Base-by-base conservation (phyloP, 352 stramenopile species). In the Blastocystis sp. region DNA sequence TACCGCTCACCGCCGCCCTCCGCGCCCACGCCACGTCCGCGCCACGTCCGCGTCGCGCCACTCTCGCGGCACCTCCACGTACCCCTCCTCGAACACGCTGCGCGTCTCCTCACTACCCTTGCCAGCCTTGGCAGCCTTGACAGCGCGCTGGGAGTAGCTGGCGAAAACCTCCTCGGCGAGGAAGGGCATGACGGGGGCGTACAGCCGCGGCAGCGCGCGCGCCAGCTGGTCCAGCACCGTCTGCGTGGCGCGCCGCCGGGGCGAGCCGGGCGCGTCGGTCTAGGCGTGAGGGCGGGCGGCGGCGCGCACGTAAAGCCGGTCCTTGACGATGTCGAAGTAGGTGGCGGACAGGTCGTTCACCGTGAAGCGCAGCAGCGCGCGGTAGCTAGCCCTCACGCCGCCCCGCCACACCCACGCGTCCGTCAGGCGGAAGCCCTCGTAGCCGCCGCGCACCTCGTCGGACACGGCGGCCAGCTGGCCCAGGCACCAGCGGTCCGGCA, bases 291-390 rank as follows among this genome's bases (percentile, higher is more conserved):
- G 11, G 11, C 11, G 11, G 11, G 41, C 41, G 41, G 21, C 19
- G 34, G 21, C 41, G 21, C 41, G 41, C 41, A 71, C 64, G n/a
- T 81, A 81, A 19, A 81, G 60, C n/a, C 71, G 53, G n/a, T 81
- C 71, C n/a, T 81, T 81, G 9, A 81, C 28, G n/a, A 81, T 81
- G 60, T 81, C 71, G n/a, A 81, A 81, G 34, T 81, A 81, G 17
- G 53, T 69, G 10, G 71, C 53, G 14, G 71, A 81, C 4, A 81
- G 52, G n/a, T 81, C 71, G 21, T 4, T 74, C 4, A 45, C 60
- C 9, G 60, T 74, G 41, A 81, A 81, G n/a, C 9, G 4, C 10
- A 34, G 14, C 9, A 81, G 60, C 53, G 34, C 7, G 14, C 53
- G 60, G n/a, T 81, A 71, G 9, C 71, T 81, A 23, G 7, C 5